Evolutionary conservation across 1,284 basidiomycete genomes (phyloP).

Genomic region (Trametes versicolor): DNA sequence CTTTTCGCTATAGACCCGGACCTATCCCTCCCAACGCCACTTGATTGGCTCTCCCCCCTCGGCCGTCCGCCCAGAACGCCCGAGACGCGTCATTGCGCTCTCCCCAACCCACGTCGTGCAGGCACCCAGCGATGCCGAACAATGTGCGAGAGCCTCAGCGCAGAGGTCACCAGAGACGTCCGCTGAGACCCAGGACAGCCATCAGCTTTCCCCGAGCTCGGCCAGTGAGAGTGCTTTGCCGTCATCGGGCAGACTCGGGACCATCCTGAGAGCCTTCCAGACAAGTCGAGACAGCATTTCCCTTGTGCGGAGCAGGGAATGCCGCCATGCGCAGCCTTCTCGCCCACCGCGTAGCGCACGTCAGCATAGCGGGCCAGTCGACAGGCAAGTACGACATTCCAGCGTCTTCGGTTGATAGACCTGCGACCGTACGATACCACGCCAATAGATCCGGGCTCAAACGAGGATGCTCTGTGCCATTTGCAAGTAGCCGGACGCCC

Average conservation of each 20-base stretch:
- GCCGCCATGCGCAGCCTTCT: conserved; percentile 16
- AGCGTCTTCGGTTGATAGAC: conserved; percentile 11
- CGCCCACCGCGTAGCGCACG: conserved; percentile 3
- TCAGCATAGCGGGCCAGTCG: neutral
- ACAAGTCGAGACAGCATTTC: conserved; percentile 20
- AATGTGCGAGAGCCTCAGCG: conserved; percentile 16
- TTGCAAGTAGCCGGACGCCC: neutral
- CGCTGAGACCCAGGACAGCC: conserved; percentile 3
- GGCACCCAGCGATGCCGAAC: conserved; percentile 15
- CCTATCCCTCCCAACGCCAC: conserved; percentile 27
- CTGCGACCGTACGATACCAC: conserved; percentile 4
- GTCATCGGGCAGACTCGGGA: conserved; percentile 28
- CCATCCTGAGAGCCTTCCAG: conserved; percentile 28
- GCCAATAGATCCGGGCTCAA: neutral
- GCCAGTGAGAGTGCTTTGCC: conserved; percentile 22
- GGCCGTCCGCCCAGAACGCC: conserved; percentile 21
- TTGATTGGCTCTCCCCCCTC: conserved; percentile 27
- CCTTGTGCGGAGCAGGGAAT: conserved; percentile 5
- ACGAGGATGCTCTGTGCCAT: conserved; percentile 7
- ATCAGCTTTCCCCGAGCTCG: conserved; percentile 14
- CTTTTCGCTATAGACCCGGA: conserved; percentile 35
- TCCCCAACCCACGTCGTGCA: conserved; percentile 2
- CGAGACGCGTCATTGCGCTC: conserved; percentile 14
- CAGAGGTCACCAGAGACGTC: neutral
- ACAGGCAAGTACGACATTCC: conserved; percentile 10